A percentile compares a stretch with the other conserved stretches of the same genome.
phyloP scores from a whole-genome alignment of 148 eudicot genomes.

The Rheum nobile region DNA sequence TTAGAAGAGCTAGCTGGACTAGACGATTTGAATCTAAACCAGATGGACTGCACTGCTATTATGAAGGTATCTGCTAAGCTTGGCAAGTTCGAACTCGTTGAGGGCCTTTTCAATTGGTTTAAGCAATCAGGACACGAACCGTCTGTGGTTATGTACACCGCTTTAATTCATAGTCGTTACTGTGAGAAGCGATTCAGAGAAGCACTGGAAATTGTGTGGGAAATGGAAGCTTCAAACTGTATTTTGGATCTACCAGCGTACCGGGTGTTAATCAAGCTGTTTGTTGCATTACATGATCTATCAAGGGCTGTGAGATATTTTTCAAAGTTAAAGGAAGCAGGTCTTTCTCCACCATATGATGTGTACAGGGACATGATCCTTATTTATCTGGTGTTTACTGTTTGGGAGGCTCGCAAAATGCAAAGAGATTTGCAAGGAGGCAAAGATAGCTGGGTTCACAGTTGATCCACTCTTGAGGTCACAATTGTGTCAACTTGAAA shows the following conservation, averaged over 20 bases:
- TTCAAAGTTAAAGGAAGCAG: slow-evolving; percentile 72
- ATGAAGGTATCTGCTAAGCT: slow-evolving; percentile 70
- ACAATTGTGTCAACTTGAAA: slow-evolving; percentile 37
- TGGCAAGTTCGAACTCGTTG: slow-evolving; percentile 68
- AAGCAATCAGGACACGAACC: slow-evolving; percentile 36
- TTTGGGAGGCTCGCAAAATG: slow-evolving; percentile 75
- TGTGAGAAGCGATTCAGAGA: slow-evolving; percentile 46
- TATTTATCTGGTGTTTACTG: slow-evolving; percentile 38
- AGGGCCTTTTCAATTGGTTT: slow-evolving; percentile 65
- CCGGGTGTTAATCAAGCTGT: slow-evolving; percentile 65
- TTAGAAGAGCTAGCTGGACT: slow-evolving; percentile 64
- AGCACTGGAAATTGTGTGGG: slow-evolving; percentile 79
- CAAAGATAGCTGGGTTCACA: slow-evolving; percentile 57
- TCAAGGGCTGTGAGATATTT: slow-evolving; percentile 65
- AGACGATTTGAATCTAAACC: slow-evolving; percentile 54
- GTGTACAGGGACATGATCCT: slow-evolving; percentile 48
- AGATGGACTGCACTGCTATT: slow-evolving; percentile 63
- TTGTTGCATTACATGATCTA: slow-evolving; percentile 71
- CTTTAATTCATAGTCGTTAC: slow-evolving; percentile 58
- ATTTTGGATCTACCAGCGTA: slow-evolving; percentile 74
- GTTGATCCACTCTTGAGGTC: slow-evolving; percentile 43
- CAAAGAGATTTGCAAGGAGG: slow-evolving; percentile 69
- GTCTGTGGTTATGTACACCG: slow-evolving; percentile 77
- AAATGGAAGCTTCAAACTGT: slow-evolving; percentile 65
- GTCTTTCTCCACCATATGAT: slow-evolving; percentile 69